Percentiles rank a stretch among this genome's conserved stretches.
Evolutionary conservation across 257 asterid genomes (phyloP).

Genomic region (Lycium barbarum): DNA sequence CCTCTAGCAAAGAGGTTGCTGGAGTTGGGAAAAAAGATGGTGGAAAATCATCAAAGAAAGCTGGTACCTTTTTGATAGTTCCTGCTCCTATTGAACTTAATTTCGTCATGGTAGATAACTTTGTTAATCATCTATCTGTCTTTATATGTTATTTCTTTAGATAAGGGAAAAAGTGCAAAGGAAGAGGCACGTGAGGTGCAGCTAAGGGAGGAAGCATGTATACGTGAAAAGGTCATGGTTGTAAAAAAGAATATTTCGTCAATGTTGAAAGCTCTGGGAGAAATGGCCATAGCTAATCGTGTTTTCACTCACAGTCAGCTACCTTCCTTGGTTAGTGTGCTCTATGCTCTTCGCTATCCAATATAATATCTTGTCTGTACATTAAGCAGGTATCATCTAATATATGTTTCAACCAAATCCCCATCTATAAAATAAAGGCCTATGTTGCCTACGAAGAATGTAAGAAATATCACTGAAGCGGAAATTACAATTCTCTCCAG

Average conservation of each 20-base stretch:
- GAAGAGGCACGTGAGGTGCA: conserved; percentile 98
- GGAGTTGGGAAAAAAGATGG: conserved; percentile 72
- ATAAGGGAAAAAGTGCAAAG: conserved; percentile 87
- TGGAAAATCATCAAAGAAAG: conserved; percentile 71
- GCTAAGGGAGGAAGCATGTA: conserved; percentile 78
- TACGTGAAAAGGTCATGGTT: conserved; percentile 70
- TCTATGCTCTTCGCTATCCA: not conserved
- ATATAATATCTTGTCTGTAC: conserved; percentile 11
- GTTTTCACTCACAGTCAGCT: conserved; percentile 94
- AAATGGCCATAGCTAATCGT: conserved; percentile 91
- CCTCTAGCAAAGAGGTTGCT: conserved; percentile 57
- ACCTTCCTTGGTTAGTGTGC: conserved; percentile 81
- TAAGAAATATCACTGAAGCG: not conserved
- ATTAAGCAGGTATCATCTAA: not conserved
- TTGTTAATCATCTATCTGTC: conserved; percentile 15
- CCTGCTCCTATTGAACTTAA: conserved; percentile 19
- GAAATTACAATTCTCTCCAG: not conserved
- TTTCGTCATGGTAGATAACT: not conserved
- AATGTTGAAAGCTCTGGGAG: conserved; percentile 92
- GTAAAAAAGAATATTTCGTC: conserved; percentile 72
- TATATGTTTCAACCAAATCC: conserved; percentile 9
- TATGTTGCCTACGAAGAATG: not conserved
- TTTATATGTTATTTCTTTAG: conserved; percentile 42
- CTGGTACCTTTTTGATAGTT: conserved; percentile 53
- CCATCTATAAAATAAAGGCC: not conserved